Evolutionary conservation across 1,284 basidiomycete species (phyloP), one percentile per base, ranked within the genome.

Genomic region (Ganoderma lucidum): DNA sequence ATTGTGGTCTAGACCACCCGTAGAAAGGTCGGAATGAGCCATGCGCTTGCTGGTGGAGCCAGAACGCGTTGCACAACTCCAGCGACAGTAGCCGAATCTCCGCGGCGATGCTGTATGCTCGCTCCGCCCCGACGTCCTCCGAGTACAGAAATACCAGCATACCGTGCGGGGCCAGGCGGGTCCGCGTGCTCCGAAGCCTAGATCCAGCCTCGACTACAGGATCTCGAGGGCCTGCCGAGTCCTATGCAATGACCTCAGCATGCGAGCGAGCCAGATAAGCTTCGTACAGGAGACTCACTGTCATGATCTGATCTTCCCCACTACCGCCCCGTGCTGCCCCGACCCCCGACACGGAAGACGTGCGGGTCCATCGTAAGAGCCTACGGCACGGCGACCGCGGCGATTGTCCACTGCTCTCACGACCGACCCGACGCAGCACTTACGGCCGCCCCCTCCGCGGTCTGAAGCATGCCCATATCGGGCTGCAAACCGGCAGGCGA

Each of bases 241-340:
- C 30, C 30, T 12, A 23, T 6, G 15, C 30, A 56, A 56, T 56
- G 53, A 56, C 53, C 53, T 56, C 30, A 56, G 6, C 53, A 30
- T 30, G 53, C 53, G 53, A 56, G 48, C 48, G n/a, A n/a, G 48
- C 53, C 32, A 56, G 53, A 32, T 35, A 56, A 56, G 48, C 48
- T 53, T 53, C 12, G 48, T 28, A 30, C 23, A 23, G 48, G 48
- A 53, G 28, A 28, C 48, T 12, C 23, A 53, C 48, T 12, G 48
- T 53, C 48, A 28, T 30, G 48, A 53, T 53, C 48, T 51, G 48
- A 53, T 53, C 48, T 51, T 23, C 48, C 48, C 48, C 48, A 53
- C 42, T 17, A 12, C 23, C 23, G 23, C 48, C 48, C 48, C 48
- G 48, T 23, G 28, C 12, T 51, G 48, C 48, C n/a, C 48, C 48